Conservation (phyloP, 2,329 filamentous ascomycete species). For the Rhynchosporium graminicola region DNA sequence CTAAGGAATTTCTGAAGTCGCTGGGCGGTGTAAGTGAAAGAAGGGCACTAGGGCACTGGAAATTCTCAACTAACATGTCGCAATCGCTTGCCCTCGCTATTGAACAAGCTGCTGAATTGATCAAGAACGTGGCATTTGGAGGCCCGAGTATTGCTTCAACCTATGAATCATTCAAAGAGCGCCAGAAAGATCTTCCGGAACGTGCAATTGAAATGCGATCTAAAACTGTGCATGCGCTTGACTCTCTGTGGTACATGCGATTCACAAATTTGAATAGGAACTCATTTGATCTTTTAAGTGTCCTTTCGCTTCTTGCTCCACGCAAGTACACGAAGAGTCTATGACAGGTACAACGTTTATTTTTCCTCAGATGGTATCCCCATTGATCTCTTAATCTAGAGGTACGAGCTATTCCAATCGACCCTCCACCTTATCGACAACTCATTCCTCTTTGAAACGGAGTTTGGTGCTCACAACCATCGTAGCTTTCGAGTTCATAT, state of each 20-base stretch:
- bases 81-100: constrained; percentile 25
- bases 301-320: constrained; percentile 28
- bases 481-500: constrained; percentile 12
- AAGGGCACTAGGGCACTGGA: no score
- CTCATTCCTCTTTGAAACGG: no score
- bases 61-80: no score
- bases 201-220: constrained; percentile 18
- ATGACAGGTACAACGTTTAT: no score
- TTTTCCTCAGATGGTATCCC: constrained; percentile 25
- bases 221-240: constrained; percentile 18
- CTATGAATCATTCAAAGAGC: constrained; percentile 25
- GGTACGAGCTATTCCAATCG: constrained; percentile 18
- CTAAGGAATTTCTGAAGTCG: constrained; percentile 20
- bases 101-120: constrained; percentile 24
- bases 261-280: constrained; percentile 22
- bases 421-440: no score
- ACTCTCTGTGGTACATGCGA: constrained; percentile 29
- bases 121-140: constrained; percentile 20
- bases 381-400: constrained; percentile 30
- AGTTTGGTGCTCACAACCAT: no score
- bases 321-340: constrained; percentile 10
- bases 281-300: constrained; percentile 25
- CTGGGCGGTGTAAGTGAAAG: constrained; percentile 17
- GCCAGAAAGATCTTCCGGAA: constrained; percentile 20
- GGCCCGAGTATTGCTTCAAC: constrained; percentile 21